Evolutionary conservation across 768 basidiomycete genomes (phyloP), one percentile per base, ranked within the genome.

Genomic region (Collybia sordida): DNA sequence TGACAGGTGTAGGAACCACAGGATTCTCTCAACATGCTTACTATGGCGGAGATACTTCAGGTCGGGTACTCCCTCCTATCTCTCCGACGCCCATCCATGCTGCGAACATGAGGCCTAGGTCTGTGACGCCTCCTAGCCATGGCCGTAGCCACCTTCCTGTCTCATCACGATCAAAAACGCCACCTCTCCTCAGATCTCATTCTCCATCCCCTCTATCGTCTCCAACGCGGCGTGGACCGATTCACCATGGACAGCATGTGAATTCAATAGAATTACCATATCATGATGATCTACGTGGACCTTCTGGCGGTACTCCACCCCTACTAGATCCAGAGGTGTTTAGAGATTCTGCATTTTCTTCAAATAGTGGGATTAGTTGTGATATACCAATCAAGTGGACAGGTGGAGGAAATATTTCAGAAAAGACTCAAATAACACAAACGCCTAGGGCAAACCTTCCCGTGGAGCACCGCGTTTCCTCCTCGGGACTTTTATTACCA

Each of bases 341-440:
- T 65, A 76, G 87, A 41, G 85, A 88, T 59, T 88, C 88, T 23
- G 77, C 74, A 4, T 75, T 85, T 56, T 85, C 85, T 15, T 66
- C 66, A 35, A 72, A 64, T 42, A 78, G 70, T 42, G 78, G 70
- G 31, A 65, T 66, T 45, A 76, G 70, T 45, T 66, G 65, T 14
- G 78, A 86, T 25, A 70, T 81, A 36, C 81, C 84, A 3, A 80
- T 85, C 45, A 78, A 80, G 46, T 88, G 84, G 85, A 79, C 79
- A 4, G 85, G 84, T 3, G 42, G 19, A 0, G 51, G 38, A 18
- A 47, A 48, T 21, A 55, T 63, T 6, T 19, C 24, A 12, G 42
- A 40, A 7, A 42, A 46, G 6, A 34, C 43, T 6, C 22, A 35
- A 24, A 15, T 38, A 59, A 61, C 47, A 34, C 22, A 35, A 24